A percentile compares a stretch with the other conserved stretches of the same genome.
phyloP scores from a whole-genome alignment of 2,329 filamentous ascomycete genomes.

The Triangularia setosa region DNA sequence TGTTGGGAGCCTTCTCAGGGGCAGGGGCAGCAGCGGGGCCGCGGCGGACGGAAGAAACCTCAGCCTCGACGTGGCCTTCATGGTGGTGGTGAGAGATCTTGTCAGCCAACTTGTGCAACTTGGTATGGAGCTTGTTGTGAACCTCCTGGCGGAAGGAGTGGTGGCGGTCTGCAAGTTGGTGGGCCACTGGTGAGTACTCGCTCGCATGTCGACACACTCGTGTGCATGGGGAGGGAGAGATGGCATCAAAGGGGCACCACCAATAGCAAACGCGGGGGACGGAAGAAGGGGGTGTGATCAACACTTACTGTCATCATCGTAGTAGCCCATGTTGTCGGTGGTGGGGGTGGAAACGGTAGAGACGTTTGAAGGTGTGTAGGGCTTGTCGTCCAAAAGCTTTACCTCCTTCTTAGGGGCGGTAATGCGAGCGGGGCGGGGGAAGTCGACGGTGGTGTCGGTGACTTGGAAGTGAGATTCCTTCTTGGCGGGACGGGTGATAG shows the following conservation, averaged over 20 bases:
- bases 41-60: constrained; percentile 48
- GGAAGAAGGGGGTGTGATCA: constrained; percentile 12
- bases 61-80: constrained; percentile 45
- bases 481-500: constrained; percentile 40
- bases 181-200: not conserved
- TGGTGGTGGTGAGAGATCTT: constrained; percentile 48
- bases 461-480: constrained; percentile 18
- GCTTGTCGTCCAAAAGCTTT: constrained; percentile 56
- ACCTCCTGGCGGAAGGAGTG: constrained; percentile 55
- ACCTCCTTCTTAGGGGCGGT: constrained; percentile 45
- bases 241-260: constrained; percentile 4
- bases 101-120: constrained; percentile 55
- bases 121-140: constrained; percentile 38
- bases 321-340: constrained; percentile 61
- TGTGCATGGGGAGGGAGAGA: constrained; percentile 10
- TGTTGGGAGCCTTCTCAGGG: constrained; percentile 59
- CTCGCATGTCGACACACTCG: constrained; percentile 11
- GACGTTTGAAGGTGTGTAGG: constrained; percentile 35
- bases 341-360: constrained; percentile 1
- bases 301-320: constrained; percentile 57
- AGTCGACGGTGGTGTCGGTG: constrained; percentile 27
- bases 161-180: constrained; percentile 47
- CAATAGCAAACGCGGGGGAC: not conserved
- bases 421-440: not conserved
- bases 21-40: constrained; percentile 37